A percentile compares a stretch with the other conserved stretches of the same genome.
phyloP scores from a whole-genome alignment of 2,329 filamentous ascomycete species.

The Chaetoscypha palmicola region DNA sequence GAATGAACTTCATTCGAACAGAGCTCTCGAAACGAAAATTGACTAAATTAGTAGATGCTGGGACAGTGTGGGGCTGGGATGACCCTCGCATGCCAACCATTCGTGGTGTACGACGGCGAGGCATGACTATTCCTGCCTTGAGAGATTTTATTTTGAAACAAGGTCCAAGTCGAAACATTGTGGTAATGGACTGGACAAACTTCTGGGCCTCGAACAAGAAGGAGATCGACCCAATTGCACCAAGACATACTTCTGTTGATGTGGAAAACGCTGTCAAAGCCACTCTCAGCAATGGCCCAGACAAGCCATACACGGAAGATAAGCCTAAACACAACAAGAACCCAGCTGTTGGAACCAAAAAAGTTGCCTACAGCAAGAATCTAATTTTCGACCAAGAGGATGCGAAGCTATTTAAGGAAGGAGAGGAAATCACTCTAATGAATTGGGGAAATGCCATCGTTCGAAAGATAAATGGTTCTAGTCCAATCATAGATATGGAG shows the following conservation, averaged over 20 bases:
- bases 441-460: slow-evolving; percentile 90
- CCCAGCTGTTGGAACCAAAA: slow-evolving; percentile 74
- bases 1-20: slow-evolving; percentile 78
- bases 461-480: slow-evolving; percentile 52
- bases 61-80: slow-evolving; percentile 76
- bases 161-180: slow-evolving; percentile 76
- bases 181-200: slow-evolving; percentile 74
- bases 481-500: slow-evolving; percentile 61
- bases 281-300: slow-evolving; percentile 57
- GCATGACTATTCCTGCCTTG: slow-evolving; percentile 71
- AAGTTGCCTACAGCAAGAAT: slow-evolving; percentile 68
- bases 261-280: slow-evolving; percentile 66
- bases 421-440: slow-evolving; percentile 94
- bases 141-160: slow-evolving; percentile 81
- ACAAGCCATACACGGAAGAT: slow-evolving; percentile 58
- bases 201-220: slow-evolving; percentile 71
- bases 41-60: slow-evolving; percentile 71
- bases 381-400: slow-evolving; percentile 84
- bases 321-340: slow-evolving; percentile 90
- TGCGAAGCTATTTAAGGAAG: slow-evolving; percentile 69
- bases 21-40: slow-evolving; percentile 83
- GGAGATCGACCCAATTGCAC: slow-evolving; percentile 70
- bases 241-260: slow-evolving; percentile 66
- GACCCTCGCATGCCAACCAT: slow-evolving; percentile 83
- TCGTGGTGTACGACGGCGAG: slow-evolving; percentile 68